These are phyloP conservation scores for Plantago coronopus DNA, from an alignment of 305 asterid species.

Conservation along the genomic window DNA sequence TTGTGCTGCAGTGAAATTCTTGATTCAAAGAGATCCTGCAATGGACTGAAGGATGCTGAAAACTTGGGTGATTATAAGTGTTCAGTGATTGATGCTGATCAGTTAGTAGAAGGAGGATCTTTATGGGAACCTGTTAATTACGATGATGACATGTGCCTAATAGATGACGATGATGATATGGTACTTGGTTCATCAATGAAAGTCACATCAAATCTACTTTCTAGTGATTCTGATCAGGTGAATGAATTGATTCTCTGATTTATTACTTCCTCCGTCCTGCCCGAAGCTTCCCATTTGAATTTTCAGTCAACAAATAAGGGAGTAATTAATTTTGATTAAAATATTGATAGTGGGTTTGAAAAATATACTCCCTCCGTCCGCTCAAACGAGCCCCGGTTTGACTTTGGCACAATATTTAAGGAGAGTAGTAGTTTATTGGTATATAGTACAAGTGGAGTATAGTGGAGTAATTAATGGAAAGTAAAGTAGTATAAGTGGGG, in stretches of 20 bases:
- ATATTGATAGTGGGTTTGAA: too few species aligned
- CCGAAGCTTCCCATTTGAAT: too few species aligned
- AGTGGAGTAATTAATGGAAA: too few species aligned
- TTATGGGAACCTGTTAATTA: conserved; percentile 53
- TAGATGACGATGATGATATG: conserved; percentile 56
- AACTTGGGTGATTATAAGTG: conserved; percentile 36
- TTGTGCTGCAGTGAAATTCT: conserved; percentile 47
- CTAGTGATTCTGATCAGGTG: conserved; percentile 58
- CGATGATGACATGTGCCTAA: conserved; percentile 72
- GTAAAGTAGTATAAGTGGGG: too few species aligned
- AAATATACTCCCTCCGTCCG: too few species aligned
- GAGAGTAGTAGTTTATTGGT: too few species aligned
- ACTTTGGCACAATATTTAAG: too few species aligned
- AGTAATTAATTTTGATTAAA: too few species aligned
- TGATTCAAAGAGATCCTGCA: conserved; percentile 45
- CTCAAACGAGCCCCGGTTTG: too few species aligned
- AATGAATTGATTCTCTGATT: conserved; percentile 23
- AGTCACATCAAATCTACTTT: conserved; percentile 35
- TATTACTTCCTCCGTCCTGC: too few species aligned
- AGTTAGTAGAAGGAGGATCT: conserved; percentile 40
- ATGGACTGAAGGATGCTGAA: conserved; percentile 54
- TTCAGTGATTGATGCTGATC: conserved; percentile 45
- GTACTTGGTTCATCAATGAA: conserved; percentile 48
- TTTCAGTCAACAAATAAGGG: too few species aligned
- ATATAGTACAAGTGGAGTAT: too few species aligned